Base-by-base conservation (phyloP, 306 rosid species). In the Medicago ruthenica region DNA sequence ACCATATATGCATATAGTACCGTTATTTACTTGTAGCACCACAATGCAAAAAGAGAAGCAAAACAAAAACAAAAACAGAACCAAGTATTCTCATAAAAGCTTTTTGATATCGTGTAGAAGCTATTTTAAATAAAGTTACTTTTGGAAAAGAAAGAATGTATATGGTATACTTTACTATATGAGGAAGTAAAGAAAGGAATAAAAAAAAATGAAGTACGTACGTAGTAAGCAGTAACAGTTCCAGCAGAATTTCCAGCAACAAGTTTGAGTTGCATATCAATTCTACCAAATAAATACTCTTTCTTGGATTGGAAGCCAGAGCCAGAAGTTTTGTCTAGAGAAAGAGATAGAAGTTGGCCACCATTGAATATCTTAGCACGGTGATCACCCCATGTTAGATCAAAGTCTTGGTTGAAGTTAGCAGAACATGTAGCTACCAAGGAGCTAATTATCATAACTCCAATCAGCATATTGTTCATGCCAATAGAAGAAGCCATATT, bases 211-310 rank as follows among this genome's bases (percentile, higher is more conserved):
- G 18, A 21, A 57, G 7, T 10, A 71, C 79, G 4, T 83, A 90
- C 96, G 70, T 93, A 93, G 72, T 93, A 93, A 67, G 97, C 97
- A 59, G 97, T 91, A 27, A 91, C 96, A 0, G 98, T 91, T 77
- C 97, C 94, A 2, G 93, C 97, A 39, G 98, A 92, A 82, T 88
- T 93, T 9, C 98, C 98, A 15, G 98, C 82, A 34, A 93, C 97
- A 20, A 93, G 98, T 83, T 89, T 93, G 75, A 91, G 98, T 69
- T 93, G 97, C 98, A 93, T 88, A 76, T 91, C 97, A 24, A 93
- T 89, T 42, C 96, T 84, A 1, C 96, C 97, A 71, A 89, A 93
- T 0, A 88, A 81, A 39, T 88, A 91, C 41, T 80, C 85, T 64
- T 74, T 87, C 79, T 85, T 91, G 83, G 98, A 93, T 60, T 84